Evolutionary conservation across 768 basidiomycete genomes (phyloP).

Genomic region (Pisolithus orientalis): DNA sequence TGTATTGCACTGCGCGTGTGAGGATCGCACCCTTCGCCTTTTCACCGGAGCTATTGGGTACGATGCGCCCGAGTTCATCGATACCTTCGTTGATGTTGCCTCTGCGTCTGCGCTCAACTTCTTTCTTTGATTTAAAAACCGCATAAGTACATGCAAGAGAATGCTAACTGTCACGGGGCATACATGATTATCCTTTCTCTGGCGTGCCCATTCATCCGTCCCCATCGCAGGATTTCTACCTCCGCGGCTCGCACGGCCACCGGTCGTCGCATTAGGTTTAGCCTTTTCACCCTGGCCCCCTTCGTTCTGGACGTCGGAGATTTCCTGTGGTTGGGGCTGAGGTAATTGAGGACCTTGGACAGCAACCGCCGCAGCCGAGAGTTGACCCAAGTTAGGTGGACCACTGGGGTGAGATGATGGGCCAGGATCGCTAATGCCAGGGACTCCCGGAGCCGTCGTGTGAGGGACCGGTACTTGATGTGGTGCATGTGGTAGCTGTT

Average conservation of each 20-base stretch:
- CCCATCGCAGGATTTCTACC: slow-evolving; percentile 59
- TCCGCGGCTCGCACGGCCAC: slow-evolving; percentile 38
- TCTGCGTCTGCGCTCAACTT: slow-evolving; percentile 90
- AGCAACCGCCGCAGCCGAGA: slow-evolving; percentile 42
- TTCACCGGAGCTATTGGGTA: slow-evolving; percentile 83
- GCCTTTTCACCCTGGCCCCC: slow-evolving; percentile 23
- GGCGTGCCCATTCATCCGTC: slow-evolving; percentile 72
- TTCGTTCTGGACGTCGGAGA: slow-evolving; percentile 21
- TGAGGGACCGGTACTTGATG: slow-evolving; percentile 7
- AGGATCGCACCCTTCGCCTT: slow-evolving; percentile 90
- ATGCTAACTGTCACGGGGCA: slow-evolving; percentile 17
- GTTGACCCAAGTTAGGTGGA: slow-evolving; percentile 56
- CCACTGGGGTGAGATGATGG: slow-evolving; percentile 70
- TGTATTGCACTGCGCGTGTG: slow-evolving; percentile 83
- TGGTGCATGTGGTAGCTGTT: slow-evolving; percentile 33
- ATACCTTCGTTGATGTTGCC: slow-evolving; percentile 98
- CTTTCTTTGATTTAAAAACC: slow-evolving; percentile 59
- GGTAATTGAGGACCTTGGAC: slow-evolving; percentile 33
- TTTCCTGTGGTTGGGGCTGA: slow-evolving; percentile 10
- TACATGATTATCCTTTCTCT: slow-evolving; percentile 80
- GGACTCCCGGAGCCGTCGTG: slow-evolving; percentile 29
- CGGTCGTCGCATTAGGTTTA: slow-evolving; percentile 13
- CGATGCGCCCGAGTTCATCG: slow-evolving; percentile 81
- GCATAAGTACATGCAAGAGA: not conserved
- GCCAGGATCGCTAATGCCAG: slow-evolving; percentile 58